Evolutionary conservation across 2,329 filamentous ascomycete genomes (phyloP), one percentile per base, ranked within the genome.

Genomic region (Botrytis squamosa): DNA sequence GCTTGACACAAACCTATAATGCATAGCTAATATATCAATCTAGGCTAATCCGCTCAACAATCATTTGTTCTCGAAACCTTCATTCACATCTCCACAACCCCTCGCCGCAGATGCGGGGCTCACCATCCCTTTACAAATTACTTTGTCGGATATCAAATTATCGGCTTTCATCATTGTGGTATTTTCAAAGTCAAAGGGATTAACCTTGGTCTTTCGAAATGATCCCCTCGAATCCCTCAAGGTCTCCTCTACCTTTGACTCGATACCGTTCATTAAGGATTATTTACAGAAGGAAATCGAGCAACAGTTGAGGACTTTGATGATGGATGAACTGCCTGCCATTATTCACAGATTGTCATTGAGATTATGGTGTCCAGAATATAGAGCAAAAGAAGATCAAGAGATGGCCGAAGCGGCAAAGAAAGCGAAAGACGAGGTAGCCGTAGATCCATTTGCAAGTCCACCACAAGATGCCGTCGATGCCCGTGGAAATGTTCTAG

Each of bases 231-330:
- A 99, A 82, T 98, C 95, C 7, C 90, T 99, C 80, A 98, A 98
- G 85, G 96, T 99, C 77, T 98, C 95, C 0, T 98, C 95, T 78
- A 99, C 96, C 63, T 99, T 99, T 83, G 96, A 99, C 85, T 97
- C 95, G 20, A 99, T 99, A 80, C 95, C 96, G 63, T 99, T 99
- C 81, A 96, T 99, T 76, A 92, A 96, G 78, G 95, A 99, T 83
- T 98, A 98, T 82, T 85, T 99, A 73, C 96, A 99, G 81, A 92
- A 93, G 82, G 97, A 95, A 75, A 99, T 99, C 79, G 96, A 99
- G 84, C 92, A 90, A 70, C 96, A 98, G 83, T 84, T 99, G 75
- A 91, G 96, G 44, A 94, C 95, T 72, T 82, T 99, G 77, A 97
- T 99, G 86, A 98, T 98, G 94, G 95, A 99, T 77, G 96, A 99